Percentiles rank a stretch among this genome's conserved stretches.
Conservation (phyloP, 257 asterid species). For the Solanum phureja region DNA sequence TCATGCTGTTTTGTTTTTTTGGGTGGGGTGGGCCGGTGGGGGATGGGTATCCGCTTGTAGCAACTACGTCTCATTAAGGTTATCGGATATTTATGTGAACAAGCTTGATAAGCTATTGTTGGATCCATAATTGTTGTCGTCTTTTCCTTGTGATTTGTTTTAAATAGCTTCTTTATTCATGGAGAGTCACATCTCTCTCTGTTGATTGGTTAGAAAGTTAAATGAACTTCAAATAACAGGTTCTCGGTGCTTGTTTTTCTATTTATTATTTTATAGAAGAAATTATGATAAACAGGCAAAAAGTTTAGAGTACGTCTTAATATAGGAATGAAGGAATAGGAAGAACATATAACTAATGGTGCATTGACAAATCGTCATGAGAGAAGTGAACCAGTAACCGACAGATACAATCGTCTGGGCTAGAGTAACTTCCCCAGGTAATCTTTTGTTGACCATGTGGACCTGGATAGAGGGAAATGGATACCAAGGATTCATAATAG, state of each 20-base stretch:
- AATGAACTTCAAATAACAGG: neutral
- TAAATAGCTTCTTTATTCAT: neutral
- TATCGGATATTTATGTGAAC: neutral
- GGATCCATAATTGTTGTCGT: neutral
- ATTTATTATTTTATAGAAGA: neutral
- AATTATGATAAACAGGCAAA: neutral
- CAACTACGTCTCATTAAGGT: neutral
- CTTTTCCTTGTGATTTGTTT: neutral
- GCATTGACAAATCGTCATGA: neutral
- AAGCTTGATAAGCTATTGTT: neutral
- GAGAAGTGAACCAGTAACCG: neutral
- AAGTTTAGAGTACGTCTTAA: neutral
- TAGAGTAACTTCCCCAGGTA: neutral
- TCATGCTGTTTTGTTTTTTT: neutral
- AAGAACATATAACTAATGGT: neutral
- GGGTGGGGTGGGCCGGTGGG: neutral
- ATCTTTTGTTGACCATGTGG: neutral
- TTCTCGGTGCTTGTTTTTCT: neutral
- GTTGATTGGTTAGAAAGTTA: neutral
- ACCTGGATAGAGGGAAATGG: neutral
- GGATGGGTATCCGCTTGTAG: neutral
- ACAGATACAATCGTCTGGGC: neutral
- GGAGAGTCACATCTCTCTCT: neutral
- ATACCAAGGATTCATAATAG: neutral
- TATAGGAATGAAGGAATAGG: neutral